Percentiles rank a stretch among this genome's conserved stretches.
Evolutionary conservation across 305 asterid genomes (phyloP).

Genomic region (Ajuga reptans): DNA sequence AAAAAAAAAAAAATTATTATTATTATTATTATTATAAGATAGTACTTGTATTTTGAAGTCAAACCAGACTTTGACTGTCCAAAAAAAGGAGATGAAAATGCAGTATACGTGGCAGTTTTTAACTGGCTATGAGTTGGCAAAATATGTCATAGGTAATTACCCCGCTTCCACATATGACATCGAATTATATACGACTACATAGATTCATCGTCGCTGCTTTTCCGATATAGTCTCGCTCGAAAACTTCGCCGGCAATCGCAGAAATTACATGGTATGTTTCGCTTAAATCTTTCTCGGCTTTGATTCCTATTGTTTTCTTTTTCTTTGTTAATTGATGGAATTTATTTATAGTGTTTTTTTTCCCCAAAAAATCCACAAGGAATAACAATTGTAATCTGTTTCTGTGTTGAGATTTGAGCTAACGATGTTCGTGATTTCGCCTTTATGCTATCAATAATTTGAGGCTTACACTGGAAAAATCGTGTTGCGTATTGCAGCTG

Average conservation of each 20-base stretch:
- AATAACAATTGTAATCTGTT: neutral
- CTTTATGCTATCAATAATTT: neutral
- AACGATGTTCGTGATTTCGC: conserved; percentile 6
- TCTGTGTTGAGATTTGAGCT: conserved; percentile 10
- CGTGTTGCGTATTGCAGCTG: neutral
- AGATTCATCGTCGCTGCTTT: conserved; percentile 17
- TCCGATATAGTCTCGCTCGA: conserved; percentile 20
- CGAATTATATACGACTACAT: neutral
- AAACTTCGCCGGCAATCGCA: neutral
- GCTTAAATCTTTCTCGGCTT: neutral
- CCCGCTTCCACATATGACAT: neutral
- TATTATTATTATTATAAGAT: no score
- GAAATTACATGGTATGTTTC: conserved; percentile 20
- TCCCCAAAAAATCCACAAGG: neutral
- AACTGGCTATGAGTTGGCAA: conserved; percentile 18
- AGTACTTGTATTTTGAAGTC: neutral
- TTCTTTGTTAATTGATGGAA: neutral
- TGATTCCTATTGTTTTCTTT: neutral
- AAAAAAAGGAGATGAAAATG: neutral
- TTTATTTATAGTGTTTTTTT: neutral
- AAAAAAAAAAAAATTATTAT: no score
- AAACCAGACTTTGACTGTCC: neutral
- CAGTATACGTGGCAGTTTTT: conserved; percentile 4
- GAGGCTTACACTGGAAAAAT: neutral
- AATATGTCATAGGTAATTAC: conserved; percentile 25